Base-by-base conservation (phyloP, 768 basidiomycete species). In the Rhizopogon roseolus region DNA sequence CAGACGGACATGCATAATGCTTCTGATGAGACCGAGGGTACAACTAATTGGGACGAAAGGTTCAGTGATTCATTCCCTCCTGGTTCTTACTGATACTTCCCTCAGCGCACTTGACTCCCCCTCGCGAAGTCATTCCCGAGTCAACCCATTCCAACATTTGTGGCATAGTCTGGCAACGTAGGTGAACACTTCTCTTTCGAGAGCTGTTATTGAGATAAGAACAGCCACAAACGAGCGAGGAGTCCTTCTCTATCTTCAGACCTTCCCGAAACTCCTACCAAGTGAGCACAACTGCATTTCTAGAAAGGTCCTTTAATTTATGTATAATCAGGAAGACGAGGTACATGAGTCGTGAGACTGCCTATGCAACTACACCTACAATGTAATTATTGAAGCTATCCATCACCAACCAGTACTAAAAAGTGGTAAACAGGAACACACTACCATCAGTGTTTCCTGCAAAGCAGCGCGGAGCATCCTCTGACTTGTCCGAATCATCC, bases 191-290 rank as follows among this genome's bases (percentile, higher is more conserved):
- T 48, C 3, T 25, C 27, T 49, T 48, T 32, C 43, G 34, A 48
- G 27, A 45, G n/a, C 29, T 11, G 22, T 36, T 8, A 50, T 29
- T 34, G 45, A 48, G 17, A 11, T 34, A 8, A 50, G 32, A 49
- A 50, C 50, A 69, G 62, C 37, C 55, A 52, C 22, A 70, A 70
- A 54, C 60, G 68, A 50, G 41, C 52, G n/a, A 62, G 54, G 7
- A 64, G 60, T 41, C 29, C 50, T 49, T 68, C 64, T n/a, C 16
- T 50, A 38, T 58, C 57, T 34, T 37, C 37, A 34, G 37, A 56
- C 38, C 44, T 36, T 39, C 9, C 48, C n/a, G 42, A 25, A 16
- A 58, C 61, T 2, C 64, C 62, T 0, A 41, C 40, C 39, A 68
- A 68, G 68, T 69, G 37, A 63, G 61, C 25, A 40, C 11, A 16